phyloP scores from a whole-genome alignment of 345 rosid species.

The Conringia planisiliqua region DNA sequence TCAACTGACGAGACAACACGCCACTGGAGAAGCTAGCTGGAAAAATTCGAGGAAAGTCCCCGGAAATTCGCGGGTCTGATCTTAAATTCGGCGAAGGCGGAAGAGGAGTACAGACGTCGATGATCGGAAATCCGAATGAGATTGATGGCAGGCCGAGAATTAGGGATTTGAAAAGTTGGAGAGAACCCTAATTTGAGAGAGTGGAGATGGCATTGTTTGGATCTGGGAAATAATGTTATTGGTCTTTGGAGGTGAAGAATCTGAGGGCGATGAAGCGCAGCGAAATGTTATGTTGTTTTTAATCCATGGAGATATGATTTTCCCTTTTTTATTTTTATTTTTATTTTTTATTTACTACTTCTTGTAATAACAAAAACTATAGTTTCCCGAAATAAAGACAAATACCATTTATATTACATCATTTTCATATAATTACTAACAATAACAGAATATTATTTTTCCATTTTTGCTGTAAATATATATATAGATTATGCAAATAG shows the following conservation, averaged over 20 bases:
- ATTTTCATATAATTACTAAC: neutral
- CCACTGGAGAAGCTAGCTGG: conserved; percentile 14
- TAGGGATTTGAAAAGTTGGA: conserved; percentile 17
- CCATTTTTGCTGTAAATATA: neutral
- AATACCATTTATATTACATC: neutral
- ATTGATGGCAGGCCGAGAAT: neutral
- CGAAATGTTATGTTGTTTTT: conserved; percentile 27
- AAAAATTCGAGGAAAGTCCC: neutral
- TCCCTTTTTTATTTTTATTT: neutral
- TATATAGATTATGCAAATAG: neutral
- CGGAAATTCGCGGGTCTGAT: conserved; percentile 37
- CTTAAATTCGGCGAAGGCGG: conserved; percentile 19
- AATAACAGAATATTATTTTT: neutral
- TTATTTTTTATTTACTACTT: neutral
- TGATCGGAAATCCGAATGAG: conserved; percentile 3
- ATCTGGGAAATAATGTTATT: conserved; percentile 37
- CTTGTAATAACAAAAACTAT: neutral
- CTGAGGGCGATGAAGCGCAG: conserved; percentile 37
- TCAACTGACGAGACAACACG: conserved; percentile 40
- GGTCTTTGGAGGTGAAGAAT: conserved; percentile 43
- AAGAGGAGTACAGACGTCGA: conserved; percentile 30
- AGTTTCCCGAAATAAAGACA: neutral
- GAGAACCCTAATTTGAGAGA: conserved; percentile 38
- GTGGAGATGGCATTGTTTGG: conserved; percentile 45
- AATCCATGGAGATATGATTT: conserved; percentile 31